phyloP scores from a whole-genome alignment of 192 early-diverging fungal genomes.

The Coemansia sp. region DNA sequence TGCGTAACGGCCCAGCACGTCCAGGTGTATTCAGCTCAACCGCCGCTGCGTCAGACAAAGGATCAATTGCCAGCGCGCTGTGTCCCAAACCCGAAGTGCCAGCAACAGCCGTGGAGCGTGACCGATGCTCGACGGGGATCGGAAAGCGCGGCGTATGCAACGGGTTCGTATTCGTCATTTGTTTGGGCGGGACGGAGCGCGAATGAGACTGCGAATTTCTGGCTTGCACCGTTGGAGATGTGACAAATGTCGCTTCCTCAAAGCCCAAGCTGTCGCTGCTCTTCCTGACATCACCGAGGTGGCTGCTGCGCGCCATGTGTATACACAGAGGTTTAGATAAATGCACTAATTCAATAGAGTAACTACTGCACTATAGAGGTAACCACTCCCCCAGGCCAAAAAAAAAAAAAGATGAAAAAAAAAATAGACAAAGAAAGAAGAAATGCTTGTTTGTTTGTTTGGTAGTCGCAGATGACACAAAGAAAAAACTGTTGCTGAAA shows the following conservation, averaged over 20 bases:
- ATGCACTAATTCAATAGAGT: not conserved
- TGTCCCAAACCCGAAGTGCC: constrained; percentile 15
- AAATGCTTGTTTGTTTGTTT: constrained; percentile 5
- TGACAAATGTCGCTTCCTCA: constrained; percentile 42
- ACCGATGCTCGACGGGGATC: constrained; percentile 14
- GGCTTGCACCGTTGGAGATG: constrained; percentile 6
- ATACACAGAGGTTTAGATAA: not conserved
- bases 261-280: constrained; percentile 38
- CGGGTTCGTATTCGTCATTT: constrained; percentile 7
- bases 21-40: constrained; percentile 20
- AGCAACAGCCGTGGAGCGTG: not conserved
- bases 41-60: constrained; percentile 28
- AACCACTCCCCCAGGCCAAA: constrained; percentile 1
- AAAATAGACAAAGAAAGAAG: not conserved
- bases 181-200: constrained; percentile 4
- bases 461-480: not conserved
- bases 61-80: constrained; percentile 16
- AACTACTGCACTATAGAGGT: constrained; percentile 6
- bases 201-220: not conserved
- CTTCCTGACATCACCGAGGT: not conserved
- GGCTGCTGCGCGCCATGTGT: constrained; percentile 5
- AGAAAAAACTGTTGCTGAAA: not conserved
- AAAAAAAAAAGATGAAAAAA: not conserved
- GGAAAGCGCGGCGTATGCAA: constrained; percentile 41
- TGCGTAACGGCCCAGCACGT: constrained; percentile 23